Evolutionary conservation across 139 green algal genomes (phyloP).

Genomic region (Closterium sp.): DNA sequence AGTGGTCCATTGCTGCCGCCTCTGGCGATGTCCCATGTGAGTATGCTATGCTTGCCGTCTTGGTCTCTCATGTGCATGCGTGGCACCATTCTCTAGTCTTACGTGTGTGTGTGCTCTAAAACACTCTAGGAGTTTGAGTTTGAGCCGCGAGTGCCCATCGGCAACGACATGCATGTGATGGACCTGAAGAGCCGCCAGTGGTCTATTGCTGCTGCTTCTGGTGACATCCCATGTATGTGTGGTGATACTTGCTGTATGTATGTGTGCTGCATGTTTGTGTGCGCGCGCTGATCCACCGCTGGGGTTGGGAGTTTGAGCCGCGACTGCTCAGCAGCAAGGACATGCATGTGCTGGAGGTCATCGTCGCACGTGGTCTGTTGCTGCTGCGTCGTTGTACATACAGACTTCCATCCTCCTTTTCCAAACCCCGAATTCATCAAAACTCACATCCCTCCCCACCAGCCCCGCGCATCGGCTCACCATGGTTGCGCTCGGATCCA

Average conservation of each 20-base stretch:
- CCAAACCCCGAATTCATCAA: neutral
- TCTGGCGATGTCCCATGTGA: neutral
- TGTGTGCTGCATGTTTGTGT: neutral
- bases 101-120: too few relatives aligned
- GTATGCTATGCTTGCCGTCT: neutral
- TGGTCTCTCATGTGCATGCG: neutral
- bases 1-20: slow-evolving; percentile 1
- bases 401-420: too few relatives aligned
- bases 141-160: slow-evolving; percentile 20
- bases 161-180: slow-evolving; percentile 15
- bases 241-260: neutral
- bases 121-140: neutral
- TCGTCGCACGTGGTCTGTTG: neutral
- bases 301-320: slow-evolving; percentile 3
- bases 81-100: neutral
- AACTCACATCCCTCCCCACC: too few relatives aligned
- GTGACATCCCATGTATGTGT: neutral
- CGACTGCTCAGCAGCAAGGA: neutral
- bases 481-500: neutral
- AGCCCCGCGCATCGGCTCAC: neutral
- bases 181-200: neutral
- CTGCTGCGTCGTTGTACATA: neutral
- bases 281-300: too few relatives aligned
- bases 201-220: neutral
- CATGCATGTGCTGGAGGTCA: slow-evolving; percentile 13